Evolutionary conservation across 2,329 filamentous ascomycete genomes (phyloP).

Genomic region (Colletotrichum tropicicola): DNA sequence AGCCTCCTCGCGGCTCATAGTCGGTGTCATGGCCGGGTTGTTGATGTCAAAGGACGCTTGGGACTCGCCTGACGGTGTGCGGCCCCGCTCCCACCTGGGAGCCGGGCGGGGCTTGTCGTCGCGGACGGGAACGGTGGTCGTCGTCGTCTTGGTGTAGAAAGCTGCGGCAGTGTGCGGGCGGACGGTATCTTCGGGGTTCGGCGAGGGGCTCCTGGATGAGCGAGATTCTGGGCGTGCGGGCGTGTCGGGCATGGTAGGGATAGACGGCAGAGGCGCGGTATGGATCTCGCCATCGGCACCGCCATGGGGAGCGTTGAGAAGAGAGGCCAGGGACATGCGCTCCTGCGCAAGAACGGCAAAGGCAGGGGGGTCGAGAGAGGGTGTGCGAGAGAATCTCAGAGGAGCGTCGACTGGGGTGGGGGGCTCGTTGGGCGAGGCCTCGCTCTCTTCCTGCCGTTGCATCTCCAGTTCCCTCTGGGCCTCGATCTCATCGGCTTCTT

Average conservation of each 20-base stretch:
- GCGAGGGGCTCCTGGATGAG: conserved; percentile 11
- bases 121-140: conserved; percentile 60
- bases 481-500: conserved; percentile 57
- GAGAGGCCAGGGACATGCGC: conserved; percentile 67
- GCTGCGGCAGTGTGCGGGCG: conserved; percentile 57
- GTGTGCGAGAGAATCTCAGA: conserved; percentile 62
- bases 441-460: conserved; percentile 25
- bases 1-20: conserved; percentile 77
- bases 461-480: conserved; percentile 38
- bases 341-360: conserved; percentile 62
- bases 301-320: conserved; percentile 64
- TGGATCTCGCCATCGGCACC: conserved; percentile 42
- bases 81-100: conserved; percentile 55
- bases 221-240: conserved; percentile 12
- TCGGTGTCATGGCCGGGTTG: conserved; percentile 69
- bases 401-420: conserved; percentile 44
- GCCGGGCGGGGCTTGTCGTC: conserved; percentile 49
- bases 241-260: conserved; percentile 52
- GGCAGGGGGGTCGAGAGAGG: conserved; percentile 70
- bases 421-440: conserved; percentile 36
- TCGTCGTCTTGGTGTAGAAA: conserved; percentile 60
- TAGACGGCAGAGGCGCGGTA: conserved; percentile 44
- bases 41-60: conserved; percentile 59
- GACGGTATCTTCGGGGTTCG: conserved; percentile 14
- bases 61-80: conserved; percentile 52